phyloP scores from a whole-genome alignment of 176 grass and related monocot genomes.

The Ensete glaucum region DNA sequence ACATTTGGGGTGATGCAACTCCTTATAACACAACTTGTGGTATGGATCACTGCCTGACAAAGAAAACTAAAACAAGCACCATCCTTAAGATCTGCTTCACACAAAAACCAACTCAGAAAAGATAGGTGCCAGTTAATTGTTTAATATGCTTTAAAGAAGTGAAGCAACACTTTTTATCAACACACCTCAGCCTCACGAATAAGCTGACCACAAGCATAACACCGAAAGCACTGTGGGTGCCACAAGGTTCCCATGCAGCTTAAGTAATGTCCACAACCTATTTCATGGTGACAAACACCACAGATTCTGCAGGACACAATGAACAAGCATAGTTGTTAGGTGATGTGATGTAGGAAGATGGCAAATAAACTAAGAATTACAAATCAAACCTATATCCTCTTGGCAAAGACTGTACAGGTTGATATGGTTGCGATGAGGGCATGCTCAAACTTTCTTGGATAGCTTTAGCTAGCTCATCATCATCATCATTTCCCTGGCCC shows the following conservation, averaged over 20 bases:
- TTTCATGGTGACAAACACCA: conserved; percentile 73
- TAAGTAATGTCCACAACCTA: conserved; percentile 89
- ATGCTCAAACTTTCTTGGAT: conserved; percentile 59
- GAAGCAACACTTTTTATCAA: not conserved
- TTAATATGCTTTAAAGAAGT: conserved; percentile 6
- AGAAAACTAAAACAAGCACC: conserved; percentile 58
- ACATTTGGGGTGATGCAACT: conserved; percentile 92
- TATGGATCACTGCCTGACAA: conserved; percentile 69
- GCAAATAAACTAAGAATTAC: conserved; percentile 7
- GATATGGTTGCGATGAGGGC: conserved; percentile 51
- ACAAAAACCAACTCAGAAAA: not conserved
- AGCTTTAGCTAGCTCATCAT: conserved; percentile 58
- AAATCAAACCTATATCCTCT: conserved; percentile 56
- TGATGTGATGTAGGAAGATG: not conserved
- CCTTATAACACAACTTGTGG: conserved; percentile 95
- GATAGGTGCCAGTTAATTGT: too few relatives aligned
- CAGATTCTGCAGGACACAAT: conserved; percentile 42
- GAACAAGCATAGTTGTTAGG: not conserved
- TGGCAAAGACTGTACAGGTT: conserved; percentile 48
- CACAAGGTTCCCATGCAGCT: conserved; percentile 94
- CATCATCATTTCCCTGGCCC: conserved; percentile 61
- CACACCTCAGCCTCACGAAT: conserved; percentile 76
- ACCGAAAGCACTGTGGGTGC: conserved; percentile 85
- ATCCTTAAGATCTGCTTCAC: not conserved
- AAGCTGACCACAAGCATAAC: conserved; percentile 43